Percentiles rank a stretch among this genome's conserved stretches.
Evolutionary conservation across 1,284 basidiomycete genomes (phyloP).

Genomic region (Marasmius oreades): DNA sequence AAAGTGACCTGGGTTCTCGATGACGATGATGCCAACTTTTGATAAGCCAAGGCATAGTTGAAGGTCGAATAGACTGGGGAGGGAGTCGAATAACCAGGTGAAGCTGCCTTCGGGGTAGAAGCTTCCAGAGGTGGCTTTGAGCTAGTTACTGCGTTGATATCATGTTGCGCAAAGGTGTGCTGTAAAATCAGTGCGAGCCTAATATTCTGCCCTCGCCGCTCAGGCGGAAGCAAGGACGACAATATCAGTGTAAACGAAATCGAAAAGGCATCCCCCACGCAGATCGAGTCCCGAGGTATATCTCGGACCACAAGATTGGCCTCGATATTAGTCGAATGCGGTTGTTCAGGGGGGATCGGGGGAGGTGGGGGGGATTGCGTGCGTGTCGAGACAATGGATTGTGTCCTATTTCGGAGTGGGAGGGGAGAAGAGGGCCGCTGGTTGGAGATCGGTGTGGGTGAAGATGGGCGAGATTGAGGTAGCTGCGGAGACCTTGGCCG

Average conservation of each 20-base stretch:
- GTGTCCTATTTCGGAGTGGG: conserved; percentile 38
- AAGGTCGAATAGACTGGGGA: conserved; percentile 42
- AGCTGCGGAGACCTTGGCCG: conserved; percentile 54
- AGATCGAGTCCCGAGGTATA: conserved; percentile 41
- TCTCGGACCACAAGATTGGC: conserved; percentile 55
- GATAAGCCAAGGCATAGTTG: conserved; percentile 45
- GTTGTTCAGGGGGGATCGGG: conserved; percentile 14
- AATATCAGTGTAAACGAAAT: conserved; percentile 50
- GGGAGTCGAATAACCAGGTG: conserved; percentile 47
- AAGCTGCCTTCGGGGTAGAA: conserved; percentile 28
- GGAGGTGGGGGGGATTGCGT: conserved; percentile 36
- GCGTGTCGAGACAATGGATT: conserved; percentile 27
- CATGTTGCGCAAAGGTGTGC: conserved; percentile 46
- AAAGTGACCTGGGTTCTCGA: not conserved
- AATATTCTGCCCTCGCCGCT: conserved; percentile 32
- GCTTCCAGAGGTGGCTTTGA: conserved; percentile 15
- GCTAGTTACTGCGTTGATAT: conserved; percentile 9
- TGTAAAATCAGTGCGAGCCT: conserved; percentile 58
- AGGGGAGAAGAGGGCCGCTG: conserved; percentile 53
- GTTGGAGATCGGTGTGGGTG: conserved; percentile 30
- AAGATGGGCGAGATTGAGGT: conserved; percentile 44
- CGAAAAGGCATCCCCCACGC: conserved; percentile 54
- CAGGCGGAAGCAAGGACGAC: conserved; percentile 36
- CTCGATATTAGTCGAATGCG: conserved; percentile 42
- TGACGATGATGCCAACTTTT: conserved; percentile 44